Evolutionary conservation across 495 filamentous ascomycete genomes (phyloP).

Genomic region (Hypomontagnella monticulosa): DNA sequence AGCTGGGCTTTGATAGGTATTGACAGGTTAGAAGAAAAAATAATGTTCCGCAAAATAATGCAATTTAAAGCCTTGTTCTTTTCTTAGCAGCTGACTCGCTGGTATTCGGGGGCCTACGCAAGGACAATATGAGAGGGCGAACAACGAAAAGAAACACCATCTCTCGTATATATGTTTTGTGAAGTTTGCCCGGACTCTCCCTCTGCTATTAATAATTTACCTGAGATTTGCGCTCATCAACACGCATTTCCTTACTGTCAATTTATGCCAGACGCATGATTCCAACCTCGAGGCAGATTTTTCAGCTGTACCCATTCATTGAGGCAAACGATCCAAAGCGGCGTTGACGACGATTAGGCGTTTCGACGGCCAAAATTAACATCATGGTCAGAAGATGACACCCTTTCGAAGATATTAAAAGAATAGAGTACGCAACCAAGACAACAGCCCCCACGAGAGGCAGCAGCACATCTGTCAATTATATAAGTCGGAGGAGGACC

Average conservation of each 20-base stretch:
- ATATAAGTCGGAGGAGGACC: slow-evolving; percentile 10
- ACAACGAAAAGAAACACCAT: slow-evolving; percentile 36
- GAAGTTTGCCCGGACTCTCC: slow-evolving; percentile 19
- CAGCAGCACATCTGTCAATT: slow-evolving; percentile 1
- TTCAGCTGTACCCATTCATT: neutral
- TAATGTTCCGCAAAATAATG: slow-evolving; percentile 42
- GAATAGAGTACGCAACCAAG: slow-evolving; percentile 26
- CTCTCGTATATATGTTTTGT: slow-evolving; percentile 17
- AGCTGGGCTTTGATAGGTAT: slow-evolving; percentile 35
- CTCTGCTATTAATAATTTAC: slow-evolving; percentile 28
- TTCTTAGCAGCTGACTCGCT: slow-evolving; percentile 39
- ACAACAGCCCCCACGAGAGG: slow-evolving; percentile 24
- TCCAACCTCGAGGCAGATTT: slow-evolving; percentile 24
- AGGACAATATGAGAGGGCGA: slow-evolving; percentile 20
- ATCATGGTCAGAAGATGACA: slow-evolving; percentile 35
- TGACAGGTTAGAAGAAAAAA: slow-evolving; percentile 27
- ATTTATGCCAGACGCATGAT: slow-evolving; percentile 20
- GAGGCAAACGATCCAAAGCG: slow-evolving; percentile 20
- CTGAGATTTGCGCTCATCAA: slow-evolving; percentile 13
- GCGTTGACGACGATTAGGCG: slow-evolving; percentile 15
- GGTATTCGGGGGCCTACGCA: slow-evolving; percentile 18
- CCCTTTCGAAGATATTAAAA: slow-evolving; percentile 39
- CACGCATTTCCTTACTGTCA: neutral
- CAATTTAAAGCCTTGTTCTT: slow-evolving; percentile 47
- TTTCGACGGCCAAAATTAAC: slow-evolving; percentile 27